Evolutionary conservation across 495 filamentous ascomycete species (phyloP), one percentile per base, ranked within the genome.

Genomic region (Talaromyces borbonicus): DNA sequence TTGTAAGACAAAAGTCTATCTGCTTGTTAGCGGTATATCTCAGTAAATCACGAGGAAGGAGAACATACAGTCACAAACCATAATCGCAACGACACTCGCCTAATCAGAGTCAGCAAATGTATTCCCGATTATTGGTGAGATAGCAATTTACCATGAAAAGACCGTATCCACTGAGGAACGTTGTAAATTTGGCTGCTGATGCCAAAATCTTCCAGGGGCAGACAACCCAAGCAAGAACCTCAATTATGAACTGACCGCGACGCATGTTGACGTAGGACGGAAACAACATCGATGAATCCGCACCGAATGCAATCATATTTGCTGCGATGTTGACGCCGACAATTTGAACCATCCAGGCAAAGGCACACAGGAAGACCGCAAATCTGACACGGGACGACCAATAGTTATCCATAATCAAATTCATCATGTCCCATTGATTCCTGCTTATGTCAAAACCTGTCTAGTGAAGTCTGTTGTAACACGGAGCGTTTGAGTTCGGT

Each of bases 1-100:
- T 61, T 43, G 80, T 71, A 29, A 83, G 58, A 38, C 73, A 54
- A 74, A 75, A 83, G 38, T 67, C 60, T 63, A 27, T 11, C 4
- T 37, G n/a, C n/a, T 12, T 7, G 8, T 8, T 26, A 26, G 24
- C 16, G 26, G 38, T 11, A 41, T 15, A 23, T n/a, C n/a, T 11
- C n/a, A 6, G 19, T 22, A 8, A 11, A 15, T 43, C 27, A 41
- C 36, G n/a, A 11, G 29, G n/a, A 40, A 27, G 18, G 36, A 15
- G 5, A 29, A 26, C 57, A 51, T 36, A 62, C 72, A 81, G 54
- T 83, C 79, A 2, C 64, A 59, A 0, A 68, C 65, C 54, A 83
- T 68, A 33, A 81, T 73, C 18, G 71, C 75, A 2, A 72, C 73
- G 23, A 81, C 74, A 4, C 77, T 41, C 2, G 38, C 38, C 38